A percentile compares a stretch with the other conserved stretches of the same genome.
Evolutionary conservation across 495 filamentous ascomycete species (phyloP).

Genomic region (Parathielavia appendiculata): DNA sequence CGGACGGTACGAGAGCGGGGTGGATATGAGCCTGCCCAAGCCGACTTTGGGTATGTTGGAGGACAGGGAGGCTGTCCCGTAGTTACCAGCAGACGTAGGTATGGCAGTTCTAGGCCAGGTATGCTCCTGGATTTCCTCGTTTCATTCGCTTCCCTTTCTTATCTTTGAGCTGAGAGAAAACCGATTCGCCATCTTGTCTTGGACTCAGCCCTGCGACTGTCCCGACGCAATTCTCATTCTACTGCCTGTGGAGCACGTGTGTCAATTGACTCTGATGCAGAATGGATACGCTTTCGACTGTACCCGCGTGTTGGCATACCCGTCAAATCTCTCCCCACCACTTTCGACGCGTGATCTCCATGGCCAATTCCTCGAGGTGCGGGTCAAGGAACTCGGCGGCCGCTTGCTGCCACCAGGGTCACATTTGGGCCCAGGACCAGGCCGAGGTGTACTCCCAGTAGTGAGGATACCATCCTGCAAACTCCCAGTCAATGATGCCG

Average conservation of each 20-base stretch:
- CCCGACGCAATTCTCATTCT: too few species aligned
- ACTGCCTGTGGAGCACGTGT: too few species aligned
- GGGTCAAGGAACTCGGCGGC: constrained; percentile 3
- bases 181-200: too few species aligned
- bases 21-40: not conserved
- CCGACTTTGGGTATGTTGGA: constrained; percentile 8
- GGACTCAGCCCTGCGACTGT: too few species aligned
- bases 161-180: too few species aligned
- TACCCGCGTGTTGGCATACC: too few species aligned
- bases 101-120: too few species aligned
- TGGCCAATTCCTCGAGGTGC: constrained; percentile 1
- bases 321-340: constrained; percentile 15
- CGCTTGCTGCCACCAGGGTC: not conserved
- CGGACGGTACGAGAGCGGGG: not conserved
- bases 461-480: constrained; percentile 6
- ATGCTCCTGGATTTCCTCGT: too few species aligned
- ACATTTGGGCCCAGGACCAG: not conserved
- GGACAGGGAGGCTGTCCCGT: constrained; percentile 1
- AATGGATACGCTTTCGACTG: too few species aligned
- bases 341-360: constrained; percentile 3
- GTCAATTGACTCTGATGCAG: too few species aligned
- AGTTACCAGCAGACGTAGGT: too few species aligned
- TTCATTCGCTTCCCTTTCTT: too few species aligned
- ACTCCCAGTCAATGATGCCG: constrained; percentile 14
- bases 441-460: constrained; percentile 16